phyloP scores from a whole-genome alignment of 352 stramenopile species.

The Phytophthora lateralis region DNA sequence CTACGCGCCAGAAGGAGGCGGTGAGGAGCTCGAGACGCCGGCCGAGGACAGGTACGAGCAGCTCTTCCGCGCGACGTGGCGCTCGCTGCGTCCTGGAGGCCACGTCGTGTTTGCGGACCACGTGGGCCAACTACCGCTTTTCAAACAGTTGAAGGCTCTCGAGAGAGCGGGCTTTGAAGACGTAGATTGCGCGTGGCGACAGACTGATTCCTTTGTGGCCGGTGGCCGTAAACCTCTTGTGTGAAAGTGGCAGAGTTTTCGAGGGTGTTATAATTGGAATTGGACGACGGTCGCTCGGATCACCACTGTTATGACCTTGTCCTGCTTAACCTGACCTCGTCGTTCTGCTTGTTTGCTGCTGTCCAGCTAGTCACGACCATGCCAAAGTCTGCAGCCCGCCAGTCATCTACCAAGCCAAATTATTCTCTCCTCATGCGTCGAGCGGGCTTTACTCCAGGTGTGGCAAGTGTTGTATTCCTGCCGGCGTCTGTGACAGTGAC shows the following conservation, averaged over 20 bases:
- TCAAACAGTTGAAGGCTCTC: conserved; percentile 65
- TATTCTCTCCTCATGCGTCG: conserved; percentile 21
- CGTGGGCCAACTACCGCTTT: conserved; percentile 69
- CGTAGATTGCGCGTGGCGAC: conserved; percentile 76
- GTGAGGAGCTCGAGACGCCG: background rate
- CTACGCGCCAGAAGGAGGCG: conserved; percentile 30
- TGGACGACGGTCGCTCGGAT: background rate
- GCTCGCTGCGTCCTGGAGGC: conserved; percentile 58
- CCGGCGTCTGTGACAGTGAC: conserved; percentile 42
- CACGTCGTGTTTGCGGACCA: conserved; percentile 78
- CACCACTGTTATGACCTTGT: background rate
- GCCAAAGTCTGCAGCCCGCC: conserved; percentile 4
- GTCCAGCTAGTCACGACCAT: conserved; percentile 1
- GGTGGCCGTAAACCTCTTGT: conserved; percentile 49
- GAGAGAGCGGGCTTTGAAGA: conserved; percentile 68
- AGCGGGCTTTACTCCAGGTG: conserved; percentile 24
- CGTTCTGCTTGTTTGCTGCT: background rate
- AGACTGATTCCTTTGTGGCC: conserved; percentile 78
- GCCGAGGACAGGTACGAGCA: conserved; percentile 49
- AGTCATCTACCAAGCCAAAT: conserved; percentile 7
- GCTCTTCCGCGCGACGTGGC: conserved; percentile 62
- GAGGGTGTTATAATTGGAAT: conserved; percentile 27
- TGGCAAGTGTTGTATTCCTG: conserved; percentile 48
- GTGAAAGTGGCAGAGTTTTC: background rate
- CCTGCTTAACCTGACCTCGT: background rate